phyloP scores from a whole-genome alignment of 1,284 basidiomycete species.

The Hemileccinum hortonii region DNA sequence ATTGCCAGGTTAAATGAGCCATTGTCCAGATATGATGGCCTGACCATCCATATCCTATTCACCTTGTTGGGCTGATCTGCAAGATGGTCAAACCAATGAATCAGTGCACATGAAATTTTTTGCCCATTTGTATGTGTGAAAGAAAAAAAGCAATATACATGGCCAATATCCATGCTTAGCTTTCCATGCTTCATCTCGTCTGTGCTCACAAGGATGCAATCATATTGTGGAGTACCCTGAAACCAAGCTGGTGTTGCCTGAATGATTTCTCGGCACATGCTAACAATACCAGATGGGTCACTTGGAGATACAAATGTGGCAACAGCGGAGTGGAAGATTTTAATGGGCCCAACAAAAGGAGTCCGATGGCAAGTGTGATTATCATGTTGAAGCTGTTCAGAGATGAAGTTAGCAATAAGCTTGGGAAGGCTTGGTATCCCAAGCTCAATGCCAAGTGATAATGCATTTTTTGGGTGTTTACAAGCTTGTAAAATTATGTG shows the following conservation, averaged over 20 bases:
- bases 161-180: not conserved
- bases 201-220: not conserved
- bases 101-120: not conserved
- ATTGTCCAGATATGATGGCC: not conserved
- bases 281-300: slow-evolving; percentile 1
- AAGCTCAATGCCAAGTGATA: no score
- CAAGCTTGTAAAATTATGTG: no score
- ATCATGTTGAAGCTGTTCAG: no score
- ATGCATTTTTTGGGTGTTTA: no score
- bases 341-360: slow-evolving; percentile 1
- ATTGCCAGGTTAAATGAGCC: no score
- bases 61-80: not conserved
- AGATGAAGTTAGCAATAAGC: no score
- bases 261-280: not conserved
- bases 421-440: no score
- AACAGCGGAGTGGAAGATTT: slow-evolving; percentile 6
- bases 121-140: not conserved
- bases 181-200: not conserved
- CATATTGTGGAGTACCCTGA: not conserved
- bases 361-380: no score
- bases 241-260: not conserved
- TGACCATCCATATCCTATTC: slow-evolving; percentile 5
- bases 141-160: slow-evolving; percentile 1
- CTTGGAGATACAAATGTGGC: slow-evolving; percentile 7
- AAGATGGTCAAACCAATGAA: slow-evolving; percentile 4